A percentile compares a stretch with the other conserved stretches of the same genome.
Conservation (phyloP, 83 land plant species). For the Isoetes engelmannii region DNA sequence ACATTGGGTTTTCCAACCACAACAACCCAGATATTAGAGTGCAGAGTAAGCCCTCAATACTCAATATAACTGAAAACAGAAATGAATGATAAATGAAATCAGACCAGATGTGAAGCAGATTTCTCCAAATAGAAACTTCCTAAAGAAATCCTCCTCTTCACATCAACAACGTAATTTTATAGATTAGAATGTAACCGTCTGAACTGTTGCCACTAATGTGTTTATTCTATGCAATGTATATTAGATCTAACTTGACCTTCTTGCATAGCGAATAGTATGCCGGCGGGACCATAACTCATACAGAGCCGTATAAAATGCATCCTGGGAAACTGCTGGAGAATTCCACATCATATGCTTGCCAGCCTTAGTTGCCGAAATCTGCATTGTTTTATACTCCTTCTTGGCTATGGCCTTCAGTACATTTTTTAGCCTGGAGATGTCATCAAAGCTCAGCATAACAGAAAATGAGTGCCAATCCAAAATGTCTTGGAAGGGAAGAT, state of each 20-base stretch:
- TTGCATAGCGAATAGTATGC: conserved; percentile 50
- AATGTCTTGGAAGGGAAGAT: conserved; percentile 58
- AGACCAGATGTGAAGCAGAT: no score
- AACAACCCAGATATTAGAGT: no score
- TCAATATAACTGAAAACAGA: no score
- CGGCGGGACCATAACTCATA: conserved; percentile 73
- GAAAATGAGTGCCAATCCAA: conserved; percentile 55
- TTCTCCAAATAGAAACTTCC: no score
- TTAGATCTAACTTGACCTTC: conserved; percentile 2
- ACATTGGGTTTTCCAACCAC: no score
- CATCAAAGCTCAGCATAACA: conserved; percentile 32
- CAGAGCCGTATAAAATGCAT: conserved; percentile 56
- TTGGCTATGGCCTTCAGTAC: conserved; percentile 24
- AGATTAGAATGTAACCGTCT: no score
- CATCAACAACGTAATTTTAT: no score
- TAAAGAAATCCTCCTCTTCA: no score
- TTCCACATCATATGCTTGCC: conserved; percentile 60
- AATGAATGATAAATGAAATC: no score
- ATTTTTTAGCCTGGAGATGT: conserved; percentile 24
- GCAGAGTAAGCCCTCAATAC: no score
- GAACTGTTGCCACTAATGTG: no score
- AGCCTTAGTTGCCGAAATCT: conserved; percentile 30
- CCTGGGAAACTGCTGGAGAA: conserved; percentile 30
- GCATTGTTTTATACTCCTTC: conserved; percentile 33
- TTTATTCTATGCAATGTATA: no score